Conservation (phyloP, 257 asterid genomes). For the Eustoma russellianum region DNA sequence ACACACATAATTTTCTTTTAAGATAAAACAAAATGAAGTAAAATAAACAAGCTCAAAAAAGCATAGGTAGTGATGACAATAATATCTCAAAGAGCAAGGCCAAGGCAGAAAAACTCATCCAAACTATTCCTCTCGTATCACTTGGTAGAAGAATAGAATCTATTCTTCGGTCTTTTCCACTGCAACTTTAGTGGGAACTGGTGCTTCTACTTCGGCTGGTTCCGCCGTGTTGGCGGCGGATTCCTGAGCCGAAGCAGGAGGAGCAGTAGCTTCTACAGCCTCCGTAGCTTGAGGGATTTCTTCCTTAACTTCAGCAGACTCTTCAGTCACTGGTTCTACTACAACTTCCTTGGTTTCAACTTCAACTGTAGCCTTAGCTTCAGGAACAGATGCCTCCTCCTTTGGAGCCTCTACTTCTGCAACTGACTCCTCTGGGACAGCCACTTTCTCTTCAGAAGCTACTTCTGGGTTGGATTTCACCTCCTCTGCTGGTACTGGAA, state of each 20-base stretch:
- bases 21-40: too few species aligned
- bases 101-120: background rate
- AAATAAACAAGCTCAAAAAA: background rate
- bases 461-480: constrained; percentile 18
- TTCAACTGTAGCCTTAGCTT: constrained; percentile 1
- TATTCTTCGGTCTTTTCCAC: constrained; percentile 37
- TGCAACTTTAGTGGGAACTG: constrained; percentile 22
- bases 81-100: constrained; percentile 9
- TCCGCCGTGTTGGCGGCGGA: constrained; percentile 11
- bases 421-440: constrained; percentile 14
- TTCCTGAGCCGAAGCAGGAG: constrained; percentile 18
- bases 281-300: background rate
- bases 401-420: constrained; percentile 13
- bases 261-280: background rate
- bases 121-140: background rate
- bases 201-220: background rate
- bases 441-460: constrained; percentile 14
- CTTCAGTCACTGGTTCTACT: constrained; percentile 1
- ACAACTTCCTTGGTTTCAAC: constrained; percentile 11
- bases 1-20: constrained; percentile 1
- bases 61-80: background rate
- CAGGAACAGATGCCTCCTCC: constrained; percentile 9
- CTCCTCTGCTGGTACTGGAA: constrained; percentile 21
- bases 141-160: background rate
- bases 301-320: constrained; percentile 5